Percentiles rank a stretch among this genome's conserved stretches.
Conservation (phyloP, 2,329 filamentous ascomycete species). For the Rhynchosporium graminicola region DNA sequence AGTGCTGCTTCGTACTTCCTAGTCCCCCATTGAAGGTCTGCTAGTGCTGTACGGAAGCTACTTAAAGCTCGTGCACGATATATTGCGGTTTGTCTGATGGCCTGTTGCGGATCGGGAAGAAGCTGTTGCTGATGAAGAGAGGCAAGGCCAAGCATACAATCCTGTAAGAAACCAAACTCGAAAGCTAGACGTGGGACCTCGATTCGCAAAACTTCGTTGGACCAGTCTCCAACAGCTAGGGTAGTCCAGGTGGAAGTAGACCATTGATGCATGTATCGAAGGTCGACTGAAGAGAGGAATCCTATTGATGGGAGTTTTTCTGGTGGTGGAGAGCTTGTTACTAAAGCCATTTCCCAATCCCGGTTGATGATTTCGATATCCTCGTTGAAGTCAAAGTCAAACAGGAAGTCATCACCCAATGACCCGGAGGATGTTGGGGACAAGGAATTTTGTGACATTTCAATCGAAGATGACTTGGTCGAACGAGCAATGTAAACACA, state of each 20-base stretch:
- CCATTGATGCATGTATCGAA: conserved; percentile 38
- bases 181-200: conserved; percentile 37
- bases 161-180: conserved; percentile 35
- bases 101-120: conserved; percentile 21
- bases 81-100: conserved; percentile 28
- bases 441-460: conserved; percentile 2
- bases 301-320: conserved; percentile 26
- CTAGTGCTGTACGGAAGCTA: conserved; percentile 32
- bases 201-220: conserved; percentile 27
- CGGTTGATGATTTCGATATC: conserved; percentile 6
- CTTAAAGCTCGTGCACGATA: conserved; percentile 34
- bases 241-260: conserved; percentile 31
- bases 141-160: conserved; percentile 36
- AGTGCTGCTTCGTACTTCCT: conserved; percentile 35
- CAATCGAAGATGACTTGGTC: conserved; percentile 8
- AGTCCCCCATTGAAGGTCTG: conserved; percentile 21
- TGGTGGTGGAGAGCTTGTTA: conserved; percentile 20
- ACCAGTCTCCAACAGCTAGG: conserved; percentile 25
- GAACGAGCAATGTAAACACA: conserved; percentile 30
- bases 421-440: background rate
- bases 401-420: background rate
- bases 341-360: conserved; percentile 19
- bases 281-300: conserved; percentile 29
- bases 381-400: conserved; percentile 13
- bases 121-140: conserved; percentile 35